Evolutionary conservation across 768 basidiomycete species (phyloP), one percentile per base, ranked within the genome.

Genomic region (Asterophora parasitica): DNA sequence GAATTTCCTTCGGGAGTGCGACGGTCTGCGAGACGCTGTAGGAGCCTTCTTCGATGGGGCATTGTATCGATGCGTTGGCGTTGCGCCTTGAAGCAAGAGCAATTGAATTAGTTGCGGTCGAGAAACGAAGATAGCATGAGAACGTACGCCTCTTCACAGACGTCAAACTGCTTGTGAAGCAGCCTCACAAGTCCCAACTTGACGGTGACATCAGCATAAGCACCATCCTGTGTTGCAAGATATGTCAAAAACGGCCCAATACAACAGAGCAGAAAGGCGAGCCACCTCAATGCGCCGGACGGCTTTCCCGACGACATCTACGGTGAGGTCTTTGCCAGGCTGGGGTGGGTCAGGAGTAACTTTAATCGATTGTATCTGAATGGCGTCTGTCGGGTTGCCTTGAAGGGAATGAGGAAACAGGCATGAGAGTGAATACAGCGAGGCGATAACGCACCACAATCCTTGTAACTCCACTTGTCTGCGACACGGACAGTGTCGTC

Each of bases 111-210:
- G 32, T 26, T 19, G 11, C 15, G 28, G 45, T 37, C 13, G 32
- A 11, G 33, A 28, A 46, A 41, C 17, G 20, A 27, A 49, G 44
- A 15, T 9, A 8, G 9, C 3, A 23, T 23, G 23, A 9, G 26
- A 15, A 80, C 93, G 59, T 73, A 96, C 90, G 93, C 92, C 68
- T 97, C 94, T 50, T 94, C 76, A 62, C 95, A 98, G 27, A 97
- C 67, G 55, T 97, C 91, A 56, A 97, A 95, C 13, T 55, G 61
- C 71, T 90, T 96, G 37, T 73, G 66, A 27, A 98, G 69, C n/a
- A 98, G 63, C 71, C 91, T 96, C 61, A 99, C 79, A 23, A 91
- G 69, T 19, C 96, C 96, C n/a, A 98, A 74, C 65, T 97, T 98
- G 47, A 99, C 95, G 1, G 69, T 67, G 4, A 99, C 92, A 55